Evolutionary conservation across 164 flowering plant species (phyloP), one percentile per base, ranked within the genome.

Genomic region (Liriodendron chinense): DNA sequence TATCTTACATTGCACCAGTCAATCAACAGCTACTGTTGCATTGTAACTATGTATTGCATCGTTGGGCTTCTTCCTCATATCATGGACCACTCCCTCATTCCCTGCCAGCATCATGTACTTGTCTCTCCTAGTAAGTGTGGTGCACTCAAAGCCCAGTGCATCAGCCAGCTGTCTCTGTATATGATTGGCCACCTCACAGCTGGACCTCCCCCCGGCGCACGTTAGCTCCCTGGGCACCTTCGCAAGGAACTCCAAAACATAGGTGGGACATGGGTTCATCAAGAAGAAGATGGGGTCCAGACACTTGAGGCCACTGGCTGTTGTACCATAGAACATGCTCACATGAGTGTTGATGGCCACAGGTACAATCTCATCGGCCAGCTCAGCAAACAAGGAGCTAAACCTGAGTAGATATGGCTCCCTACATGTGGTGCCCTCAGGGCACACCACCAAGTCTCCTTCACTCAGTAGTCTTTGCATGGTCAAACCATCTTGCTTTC

Each of bases 381-480:
- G 26, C 73, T 94, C 97, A 0, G 94, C 96, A 77, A 94, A 94
- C 65, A 92, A 56, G 0, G 98, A 81, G 75, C 97, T 92, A 62
- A 91, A 91, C 74, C 98, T 87, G 73, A 92, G 47, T 50, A 94
- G 53, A 63, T 92, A 94, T 0, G 98, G 98, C 85, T 91, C 96
- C 34, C 98, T 84, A 68, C 98, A 94, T 18, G 98, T 92, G 16
- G 98, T 94, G 22, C 98, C 98, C 80, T 94, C 98, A 6, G 98
- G 98, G 68, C 97, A 92, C 1, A 94, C 95, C 77, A 89, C 94
- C 16, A 94, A 53, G 62, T 94, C 97, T 0, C 96, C 98, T 81
- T 91, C 88, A 12, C 84, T 76, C 4, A 92, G 74, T 25, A 91
- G 43, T 23, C 47, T 85, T 74, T 83, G 78, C 93, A 92, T 94